A percentile compares a stretch with the other conserved stretches of the same genome.
Conservation (phyloP, 768 basidiomycete species). For the Boletus reticulatus region DNA sequence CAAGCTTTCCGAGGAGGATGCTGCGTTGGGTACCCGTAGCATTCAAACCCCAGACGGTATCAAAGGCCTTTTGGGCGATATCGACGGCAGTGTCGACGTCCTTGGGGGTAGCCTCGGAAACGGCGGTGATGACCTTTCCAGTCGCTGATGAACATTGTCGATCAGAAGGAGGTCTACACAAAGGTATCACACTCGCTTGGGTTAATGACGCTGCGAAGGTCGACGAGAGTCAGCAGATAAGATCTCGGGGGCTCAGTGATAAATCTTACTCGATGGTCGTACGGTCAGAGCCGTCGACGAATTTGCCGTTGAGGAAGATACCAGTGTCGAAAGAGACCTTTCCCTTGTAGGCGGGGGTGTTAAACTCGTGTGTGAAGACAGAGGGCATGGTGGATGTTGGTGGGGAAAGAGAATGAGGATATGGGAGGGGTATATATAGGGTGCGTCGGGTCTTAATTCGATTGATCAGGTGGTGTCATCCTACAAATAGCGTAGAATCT, state of each 20-base stretch:
- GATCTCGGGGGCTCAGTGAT: not conserved
- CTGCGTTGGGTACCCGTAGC: conserved; percentile 51
- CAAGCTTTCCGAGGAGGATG: conserved; percentile 59
- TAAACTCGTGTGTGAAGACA: conserved; percentile 48
- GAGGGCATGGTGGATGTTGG: conserved; percentile 35
- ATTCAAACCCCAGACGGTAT: conserved; percentile 69
- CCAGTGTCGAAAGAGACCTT: conserved; percentile 57
- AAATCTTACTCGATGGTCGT: conserved; percentile 69
- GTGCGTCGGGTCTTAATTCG: not conserved
- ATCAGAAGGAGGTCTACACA: not conserved
- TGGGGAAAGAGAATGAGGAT: not conserved
- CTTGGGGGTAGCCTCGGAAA: conserved; percentile 55
- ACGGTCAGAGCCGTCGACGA: conserved; percentile 50
- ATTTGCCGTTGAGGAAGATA: conserved; percentile 71
- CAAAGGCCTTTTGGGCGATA: conserved; percentile 59
- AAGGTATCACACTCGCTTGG: conserved; percentile 37
- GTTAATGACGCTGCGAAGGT: conserved; percentile 50
- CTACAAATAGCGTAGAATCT: too few species aligned
- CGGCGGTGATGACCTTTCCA: conserved; percentile 56
- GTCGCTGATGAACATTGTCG: conserved; percentile 40
- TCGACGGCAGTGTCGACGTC: conserved; percentile 79
- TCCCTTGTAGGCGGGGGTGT: conserved; percentile 58
- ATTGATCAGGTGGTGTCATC: not conserved
- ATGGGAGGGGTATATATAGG: conserved; percentile 16
- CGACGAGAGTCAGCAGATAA: not conserved